Conservation (phyloP, 345 rosid species). For the Carallia pectinifolia region DNA sequence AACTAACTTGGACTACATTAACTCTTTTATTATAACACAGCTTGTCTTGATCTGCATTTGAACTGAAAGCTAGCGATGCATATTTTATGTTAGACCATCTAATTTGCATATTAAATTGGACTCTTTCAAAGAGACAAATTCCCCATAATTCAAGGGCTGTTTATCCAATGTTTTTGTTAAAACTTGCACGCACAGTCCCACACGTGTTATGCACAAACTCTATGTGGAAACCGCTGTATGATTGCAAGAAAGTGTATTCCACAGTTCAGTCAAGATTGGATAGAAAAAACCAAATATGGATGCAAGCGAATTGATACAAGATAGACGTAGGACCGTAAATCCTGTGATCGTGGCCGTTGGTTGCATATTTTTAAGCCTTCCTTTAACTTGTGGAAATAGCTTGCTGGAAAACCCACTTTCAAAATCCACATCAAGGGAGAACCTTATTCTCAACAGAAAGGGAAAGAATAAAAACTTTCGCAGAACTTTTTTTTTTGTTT, state of each 20-base stretch:
- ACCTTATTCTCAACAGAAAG: too few relatives aligned
- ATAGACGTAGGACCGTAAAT: too few relatives aligned
- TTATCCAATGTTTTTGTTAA: conserved; percentile 14
- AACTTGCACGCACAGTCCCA: not conserved
- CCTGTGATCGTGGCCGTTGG: not conserved
- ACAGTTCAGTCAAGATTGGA: too few relatives aligned
- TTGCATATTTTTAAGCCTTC: not conserved
- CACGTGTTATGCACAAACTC: too few relatives aligned
- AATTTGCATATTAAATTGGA: conserved; percentile 15
- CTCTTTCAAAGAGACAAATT: conserved; percentile 24
- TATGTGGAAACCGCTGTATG: too few relatives aligned
- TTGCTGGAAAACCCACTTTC: not conserved
- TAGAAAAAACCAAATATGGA: too few relatives aligned
- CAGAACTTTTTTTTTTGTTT: too few relatives aligned
- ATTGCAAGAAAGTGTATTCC: too few relatives aligned
- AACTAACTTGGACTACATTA: conserved; percentile 20
- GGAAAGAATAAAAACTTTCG: too few relatives aligned
- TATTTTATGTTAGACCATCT: too few relatives aligned
- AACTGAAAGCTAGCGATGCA: not conserved
- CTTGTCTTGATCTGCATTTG: conserved; percentile 25
- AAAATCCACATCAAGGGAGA: too few relatives aligned
- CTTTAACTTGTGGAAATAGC: not conserved
- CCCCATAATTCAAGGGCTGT: conserved; percentile 20
- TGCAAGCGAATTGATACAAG: too few relatives aligned
- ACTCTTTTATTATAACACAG: conserved; percentile 14